Evolutionary conservation across 2,329 filamentous ascomycete species (phyloP), one percentile per base, ranked within the genome.

Genomic region (Aureobasidium sp.): DNA sequence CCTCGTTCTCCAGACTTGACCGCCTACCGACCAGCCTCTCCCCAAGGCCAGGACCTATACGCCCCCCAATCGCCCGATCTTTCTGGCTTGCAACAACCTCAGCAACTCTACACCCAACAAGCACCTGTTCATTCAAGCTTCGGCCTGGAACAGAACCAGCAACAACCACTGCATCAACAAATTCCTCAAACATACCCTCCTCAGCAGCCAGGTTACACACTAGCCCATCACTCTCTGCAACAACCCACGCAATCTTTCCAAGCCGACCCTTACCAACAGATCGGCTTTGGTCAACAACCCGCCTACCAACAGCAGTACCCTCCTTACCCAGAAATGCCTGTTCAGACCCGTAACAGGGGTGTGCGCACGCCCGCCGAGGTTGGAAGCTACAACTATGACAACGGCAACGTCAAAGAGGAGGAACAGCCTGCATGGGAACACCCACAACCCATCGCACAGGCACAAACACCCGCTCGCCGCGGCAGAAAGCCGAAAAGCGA

Each of bases 1-100:
- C 77, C 77, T 49, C 73, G 73, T 63, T 73, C 72, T 59, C 76
- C 76, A 61, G 73, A 76, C 65, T 75, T 84, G 66, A 81, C 81
- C 64, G 76, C 74, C 69, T 76, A 79, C 69, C 69, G 77, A 67
- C 68, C 75, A 62, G 69, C 73, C 67, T 71, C 76, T 65, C 71
- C 68, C 62, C 69, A 39, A 15, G 59, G 61, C 63, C 62, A 64
- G 67, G 66, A 66, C 63, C 63, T 27, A 36, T 63, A 61, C 57
- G 48, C 65, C 47, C 49, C 63, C 45, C 54, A 63, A 64, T 64
- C 64, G 34, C 49, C 62, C 54, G 65, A 62, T 47, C 59, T 63
- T 16, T 62, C 60, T 59, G 52, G 42, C 37, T 44, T 52, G 50
- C 59, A 61, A 25, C 48, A 49, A 50, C 54, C 61, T 36, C 53